Evolutionary conservation across 148 eudicot species (phyloP), one percentile per base, ranked within the genome.

Genomic region (Chenopodium album): DNA sequence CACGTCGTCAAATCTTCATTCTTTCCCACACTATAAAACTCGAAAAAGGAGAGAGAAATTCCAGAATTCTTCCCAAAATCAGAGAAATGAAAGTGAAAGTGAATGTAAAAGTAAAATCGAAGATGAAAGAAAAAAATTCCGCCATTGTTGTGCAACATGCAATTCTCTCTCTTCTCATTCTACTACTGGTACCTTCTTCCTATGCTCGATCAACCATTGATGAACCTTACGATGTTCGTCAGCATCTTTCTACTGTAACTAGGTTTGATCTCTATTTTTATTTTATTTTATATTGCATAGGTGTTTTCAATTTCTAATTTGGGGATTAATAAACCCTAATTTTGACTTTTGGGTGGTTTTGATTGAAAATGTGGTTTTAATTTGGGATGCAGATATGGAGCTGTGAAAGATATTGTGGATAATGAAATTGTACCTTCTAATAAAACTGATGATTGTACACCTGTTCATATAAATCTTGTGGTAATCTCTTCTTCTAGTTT

Each of bases 381-480:
- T 72, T 48, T 73, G 59, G 23, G 80, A n/a, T 81, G 82, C 84
- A 96, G 99, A 52, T 96, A 94, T 67, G 90, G 77, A n/a, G 90
- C 81, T 41, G 92, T 82, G 63, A 94, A 87, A 84, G 90, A 89
- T 71, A 79, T 92, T 29, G 85, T 83, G 50, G 87, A 86, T 65
- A 80, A 85, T 88, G 84, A 88, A 0, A 90, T 84, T 81, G 87
- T 81, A 34, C 89, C 95, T 54, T 84, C 93, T 60, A 78, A 37
- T 19, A 88, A 92, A 78, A 92, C 94, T n/a, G 90, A 90, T 86
- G 89, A 83, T 56, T 96, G 99, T 84, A 87, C 85, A 19, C 94
- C 99, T 16, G 89, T 96, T 82, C 99, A 96, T 87, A 87, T 96
- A 31, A 96, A 96, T 87, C 94, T 96, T 78, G 90, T 96, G 99